A percentile compares a stretch with the other conserved stretches of the same genome.
phyloP scores from a whole-genome alignment of 1,139 yeast genomes.

The Spencermartinsiella ligniputridi region DNA sequence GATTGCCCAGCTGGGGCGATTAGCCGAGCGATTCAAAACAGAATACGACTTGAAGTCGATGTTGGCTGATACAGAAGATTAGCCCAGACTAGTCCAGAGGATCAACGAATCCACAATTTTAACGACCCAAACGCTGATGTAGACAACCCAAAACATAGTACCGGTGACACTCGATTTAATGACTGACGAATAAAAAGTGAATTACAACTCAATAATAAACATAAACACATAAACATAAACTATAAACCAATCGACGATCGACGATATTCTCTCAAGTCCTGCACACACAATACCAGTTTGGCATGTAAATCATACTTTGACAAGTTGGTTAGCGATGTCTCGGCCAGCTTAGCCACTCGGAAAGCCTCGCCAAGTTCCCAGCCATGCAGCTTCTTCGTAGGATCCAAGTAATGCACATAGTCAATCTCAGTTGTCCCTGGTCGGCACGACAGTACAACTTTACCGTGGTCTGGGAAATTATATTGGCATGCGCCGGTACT shows the following conservation, averaged over 20 bases:
- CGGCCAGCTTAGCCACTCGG: slow-evolving; percentile 2
- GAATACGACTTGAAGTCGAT: slow-evolving; percentile 92
- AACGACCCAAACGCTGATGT: no score
- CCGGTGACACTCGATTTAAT: no score
- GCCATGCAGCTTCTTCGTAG: slow-evolving; percentile 5
- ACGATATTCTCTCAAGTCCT: no score
- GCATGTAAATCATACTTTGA: slow-evolving; percentile 1
- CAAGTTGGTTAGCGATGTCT: background rate
- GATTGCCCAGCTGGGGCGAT: slow-evolving; percentile 69
- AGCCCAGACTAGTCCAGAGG: background rate
- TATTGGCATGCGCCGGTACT: slow-evolving; percentile 91
- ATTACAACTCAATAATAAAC: no score
- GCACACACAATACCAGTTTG: slow-evolving; percentile 1
- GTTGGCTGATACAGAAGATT: slow-evolving; percentile 35
- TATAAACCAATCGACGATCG: no score
- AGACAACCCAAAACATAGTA: no score
- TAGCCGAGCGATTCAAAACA: slow-evolving; percentile 73
- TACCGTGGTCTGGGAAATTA: slow-evolving; percentile 93
- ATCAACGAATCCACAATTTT: no score
- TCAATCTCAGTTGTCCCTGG: slow-evolving; percentile 19
- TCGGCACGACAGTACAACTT: slow-evolving; percentile 46
- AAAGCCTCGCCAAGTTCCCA: slow-evolving; percentile 9
- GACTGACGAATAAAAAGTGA: no score
- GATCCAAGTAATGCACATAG: slow-evolving; percentile 7
- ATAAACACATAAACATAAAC: no score